phyloP scores from a whole-genome alignment of 306 rosid genomes.

The Senna tora region DNA sequence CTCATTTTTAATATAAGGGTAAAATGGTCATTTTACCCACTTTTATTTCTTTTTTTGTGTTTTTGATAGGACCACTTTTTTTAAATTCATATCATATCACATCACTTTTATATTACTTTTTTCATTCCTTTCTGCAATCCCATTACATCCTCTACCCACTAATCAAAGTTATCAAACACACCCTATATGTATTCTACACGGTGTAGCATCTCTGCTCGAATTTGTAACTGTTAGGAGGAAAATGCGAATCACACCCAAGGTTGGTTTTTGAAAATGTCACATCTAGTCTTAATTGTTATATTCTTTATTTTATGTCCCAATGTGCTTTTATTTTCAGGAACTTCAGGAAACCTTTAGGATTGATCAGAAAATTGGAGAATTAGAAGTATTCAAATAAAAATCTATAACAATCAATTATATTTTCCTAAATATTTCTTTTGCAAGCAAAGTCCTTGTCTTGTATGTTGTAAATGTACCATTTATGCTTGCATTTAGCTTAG shows the following conservation, averaged over 20 bases:
- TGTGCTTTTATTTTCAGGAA: constrained; percentile 43
- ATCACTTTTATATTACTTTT: too few species aligned
- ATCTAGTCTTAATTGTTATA: not conserved
- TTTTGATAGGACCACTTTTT: too few species aligned
- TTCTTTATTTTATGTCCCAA: not conserved
- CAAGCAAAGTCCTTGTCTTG: not conserved
- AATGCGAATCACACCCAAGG: constrained; percentile 50
- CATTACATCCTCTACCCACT: too few species aligned
- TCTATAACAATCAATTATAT: too few species aligned
- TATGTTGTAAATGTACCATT: not conserved
- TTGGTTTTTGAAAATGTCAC: constrained; percentile 17
- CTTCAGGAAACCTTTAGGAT: not conserved
- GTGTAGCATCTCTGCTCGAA: constrained; percentile 55
- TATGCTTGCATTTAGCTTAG: not conserved
- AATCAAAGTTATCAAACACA: too few species aligned
- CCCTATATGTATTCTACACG: constrained; percentile 4
- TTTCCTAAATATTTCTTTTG: not conserved
- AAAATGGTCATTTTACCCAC: too few species aligned
- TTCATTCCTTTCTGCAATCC: too few species aligned
- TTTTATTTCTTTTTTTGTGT: too few species aligned
- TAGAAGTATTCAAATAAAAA: constrained; percentile 28
- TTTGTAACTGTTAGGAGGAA: constrained; percentile 43
- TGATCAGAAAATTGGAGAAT: constrained; percentile 6
- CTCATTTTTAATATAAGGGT: too few species aligned
- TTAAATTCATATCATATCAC: too few species aligned